Evolutionary conservation across 1,284 basidiomycete genomes (phyloP).

Genomic region (Microbotryomycetes sp.): DNA sequence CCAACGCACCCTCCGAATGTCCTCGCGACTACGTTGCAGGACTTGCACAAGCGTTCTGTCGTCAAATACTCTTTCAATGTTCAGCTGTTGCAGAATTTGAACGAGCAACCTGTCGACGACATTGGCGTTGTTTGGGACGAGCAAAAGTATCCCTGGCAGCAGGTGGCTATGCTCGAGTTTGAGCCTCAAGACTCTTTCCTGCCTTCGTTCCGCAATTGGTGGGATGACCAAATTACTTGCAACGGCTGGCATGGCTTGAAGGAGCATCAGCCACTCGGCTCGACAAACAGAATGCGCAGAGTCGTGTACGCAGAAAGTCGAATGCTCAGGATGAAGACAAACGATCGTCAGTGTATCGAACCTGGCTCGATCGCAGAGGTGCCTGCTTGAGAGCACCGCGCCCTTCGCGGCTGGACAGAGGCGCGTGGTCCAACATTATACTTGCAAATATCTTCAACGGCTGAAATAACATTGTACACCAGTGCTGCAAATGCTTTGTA

Average conservation of each 20-base stretch:
- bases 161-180: constrained; percentile 31
- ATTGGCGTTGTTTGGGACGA: constrained; percentile 31
- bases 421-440: too few species aligned
- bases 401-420: too few species aligned
- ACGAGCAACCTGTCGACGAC: constrained; percentile 36
- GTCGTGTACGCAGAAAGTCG: constrained; percentile 28
- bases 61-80: constrained; percentile 34
- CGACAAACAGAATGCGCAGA: constrained; percentile 33
- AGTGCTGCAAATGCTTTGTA: too few species aligned
- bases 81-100: constrained; percentile 34
- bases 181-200: constrained; percentile 34
- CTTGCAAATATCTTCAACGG: too few species aligned
- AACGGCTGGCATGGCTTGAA: constrained; percentile 35
- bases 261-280: constrained; percentile 33
- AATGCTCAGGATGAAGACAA: constrained; percentile 16
- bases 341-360: constrained; percentile 16
- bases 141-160: constrained; percentile 34
- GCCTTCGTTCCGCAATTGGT: constrained; percentile 31
- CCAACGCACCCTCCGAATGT: constrained; percentile 24
- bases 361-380: constrained; percentile 10
- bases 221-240: constrained; percentile 34
- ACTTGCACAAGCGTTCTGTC: constrained; percentile 24
- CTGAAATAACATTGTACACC: too few species aligned
- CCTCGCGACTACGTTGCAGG: constrained; percentile 21
- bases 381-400: constrained; percentile 1